Conservation (phyloP, 1,284 basidiomycete genomes). For the Hemileia vastatrix region DNA sequence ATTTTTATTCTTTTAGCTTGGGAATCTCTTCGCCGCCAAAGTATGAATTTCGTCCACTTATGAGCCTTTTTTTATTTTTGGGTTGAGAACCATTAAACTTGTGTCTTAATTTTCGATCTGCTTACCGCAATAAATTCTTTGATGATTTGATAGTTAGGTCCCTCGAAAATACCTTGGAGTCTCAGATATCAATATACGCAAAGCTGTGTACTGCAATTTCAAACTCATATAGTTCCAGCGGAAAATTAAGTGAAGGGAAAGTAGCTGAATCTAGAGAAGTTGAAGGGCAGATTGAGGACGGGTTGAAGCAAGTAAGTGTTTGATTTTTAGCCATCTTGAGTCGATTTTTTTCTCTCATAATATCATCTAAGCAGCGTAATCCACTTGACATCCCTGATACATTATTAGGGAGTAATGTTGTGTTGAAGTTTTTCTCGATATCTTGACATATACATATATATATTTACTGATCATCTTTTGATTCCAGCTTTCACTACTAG, state of each 20-base stretch:
- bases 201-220: slow-evolving; percentile 21
- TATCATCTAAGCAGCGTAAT: not conserved
- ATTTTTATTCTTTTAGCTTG: slow-evolving; percentile 10
- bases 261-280: slow-evolving; percentile 15
- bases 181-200: slow-evolving; percentile 11
- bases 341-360: not conserved
- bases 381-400: not conserved
- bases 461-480: not conserved
- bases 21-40: slow-evolving; percentile 18
- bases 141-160: slow-evolving; percentile 2
- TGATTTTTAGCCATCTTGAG: too few relatives aligned
- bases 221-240: slow-evolving; percentile 18
- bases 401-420: not conserved
- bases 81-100: too few relatives aligned
- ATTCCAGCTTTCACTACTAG: slow-evolving; percentile 19
- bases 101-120: too few relatives aligned
- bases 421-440: too few relatives aligned
- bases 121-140: not conserved
- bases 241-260: slow-evolving; percentile 7
- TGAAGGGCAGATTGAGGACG: slow-evolving; percentile 17
- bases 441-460: not conserved
- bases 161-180: slow-evolving; percentile 16
- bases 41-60: not conserved
- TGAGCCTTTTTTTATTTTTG: not conserved
- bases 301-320: slow-evolving; percentile 17